Percentiles rank a stretch among this genome's conserved stretches.
These are phyloP conservation scores for Trypanosoma cruzi DNA, from an alignment of 208 protist genomes.

Conservation along the genomic window DNA sequence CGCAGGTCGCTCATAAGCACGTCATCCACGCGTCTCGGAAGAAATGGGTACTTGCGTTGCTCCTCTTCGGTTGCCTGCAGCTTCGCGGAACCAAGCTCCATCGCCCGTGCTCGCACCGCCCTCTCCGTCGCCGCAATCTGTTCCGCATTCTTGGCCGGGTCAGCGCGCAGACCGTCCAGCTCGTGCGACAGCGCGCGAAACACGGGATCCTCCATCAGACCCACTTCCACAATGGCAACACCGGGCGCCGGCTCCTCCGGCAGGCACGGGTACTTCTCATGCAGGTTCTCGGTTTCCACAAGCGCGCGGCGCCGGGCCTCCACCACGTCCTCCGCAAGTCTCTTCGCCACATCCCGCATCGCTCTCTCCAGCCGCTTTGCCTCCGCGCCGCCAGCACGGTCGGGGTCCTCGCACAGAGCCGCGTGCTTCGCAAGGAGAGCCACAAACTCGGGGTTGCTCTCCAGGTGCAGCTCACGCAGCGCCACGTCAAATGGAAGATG, in stretches of 20 bases:
- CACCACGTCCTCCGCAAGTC: no score
- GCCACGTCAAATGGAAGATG: conserved; percentile 40
- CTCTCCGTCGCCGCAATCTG: conserved; percentile 28
- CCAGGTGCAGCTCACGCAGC: conserved; percentile 42
- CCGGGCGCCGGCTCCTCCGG: no score
- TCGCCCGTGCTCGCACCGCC: conserved; percentile 15
- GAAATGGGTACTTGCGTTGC: conserved; percentile 41
- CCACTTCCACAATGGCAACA: no score
- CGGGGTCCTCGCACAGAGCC: conserved; percentile 37
- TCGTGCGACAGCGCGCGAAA: conserved; percentile 47
- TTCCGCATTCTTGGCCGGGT: conserved; percentile 13
- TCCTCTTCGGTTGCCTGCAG: conserved; percentile 35
- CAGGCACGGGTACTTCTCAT: no score
- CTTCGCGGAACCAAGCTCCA: conserved; percentile 33
- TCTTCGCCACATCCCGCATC: no score
- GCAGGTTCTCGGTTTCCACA: no score
- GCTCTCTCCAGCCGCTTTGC: no score
- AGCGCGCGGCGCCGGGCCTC: no score
- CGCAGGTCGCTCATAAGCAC: conserved; percentile 46
- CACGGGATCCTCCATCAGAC: conserved; percentile 37
- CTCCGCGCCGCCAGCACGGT: no score
- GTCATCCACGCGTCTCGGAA: conserved; percentile 31
- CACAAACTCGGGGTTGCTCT: conserved; percentile 29
- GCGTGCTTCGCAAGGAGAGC: conserved; percentile 36
- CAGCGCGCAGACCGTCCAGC: conserved; percentile 32